phyloP scores from a whole-genome alignment of 257 asterid species.

The Eustoma russellianum region DNA sequence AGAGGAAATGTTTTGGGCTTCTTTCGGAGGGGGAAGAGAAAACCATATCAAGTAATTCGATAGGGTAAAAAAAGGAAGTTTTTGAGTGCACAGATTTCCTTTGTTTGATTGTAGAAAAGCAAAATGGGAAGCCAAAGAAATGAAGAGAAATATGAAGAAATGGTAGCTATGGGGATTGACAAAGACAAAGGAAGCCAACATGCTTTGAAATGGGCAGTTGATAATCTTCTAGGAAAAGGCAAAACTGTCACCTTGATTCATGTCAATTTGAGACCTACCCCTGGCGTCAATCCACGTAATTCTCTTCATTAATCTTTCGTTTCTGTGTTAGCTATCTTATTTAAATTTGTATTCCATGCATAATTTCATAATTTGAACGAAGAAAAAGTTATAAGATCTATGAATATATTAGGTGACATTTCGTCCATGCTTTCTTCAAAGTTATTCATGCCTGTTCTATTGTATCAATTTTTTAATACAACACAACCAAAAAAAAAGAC shows the following conservation, averaged over 20 bases:
- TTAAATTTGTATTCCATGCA: too few species aligned
- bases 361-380: too few species aligned
- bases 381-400: too few species aligned
- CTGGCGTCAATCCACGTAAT: constrained; percentile 30
- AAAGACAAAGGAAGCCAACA: constrained; percentile 89
- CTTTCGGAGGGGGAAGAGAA: not conserved
- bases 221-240: constrained; percentile 60
- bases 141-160: constrained; percentile 39
- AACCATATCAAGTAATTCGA: not conserved
- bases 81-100: not conserved
- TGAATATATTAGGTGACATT: too few species aligned
- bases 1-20: not conserved
- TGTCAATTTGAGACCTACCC: constrained; percentile 36
- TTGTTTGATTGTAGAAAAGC: not conserved
- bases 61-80: not conserved
- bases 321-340: not conserved
- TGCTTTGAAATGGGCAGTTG: constrained; percentile 98
- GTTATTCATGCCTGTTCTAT: too few species aligned
- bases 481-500: too few species aligned
- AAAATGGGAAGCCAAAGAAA: constrained; percentile 25
- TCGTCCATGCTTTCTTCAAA: too few species aligned
- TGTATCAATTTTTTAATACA: too few species aligned
- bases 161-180: constrained; percentile 71
- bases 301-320: not conserved
- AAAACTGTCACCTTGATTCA: constrained; percentile 69